Base-by-base conservation (phyloP, 2,329 filamentous ascomycete genomes). In the Penicillium sp. region DNA sequence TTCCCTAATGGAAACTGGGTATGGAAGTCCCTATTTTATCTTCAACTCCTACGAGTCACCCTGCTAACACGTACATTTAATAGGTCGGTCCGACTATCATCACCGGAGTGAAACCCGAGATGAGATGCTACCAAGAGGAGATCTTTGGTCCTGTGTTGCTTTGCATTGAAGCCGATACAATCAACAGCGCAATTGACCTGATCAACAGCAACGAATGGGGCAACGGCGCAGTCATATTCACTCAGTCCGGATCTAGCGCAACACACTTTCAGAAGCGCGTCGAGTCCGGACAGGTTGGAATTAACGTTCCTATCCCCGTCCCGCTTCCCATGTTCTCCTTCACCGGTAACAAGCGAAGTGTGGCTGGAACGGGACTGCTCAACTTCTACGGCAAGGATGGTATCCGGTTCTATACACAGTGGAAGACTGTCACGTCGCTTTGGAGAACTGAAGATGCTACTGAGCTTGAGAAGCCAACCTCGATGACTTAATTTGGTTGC, bases 341-440 rank as follows among this genome's bases (percentile, higher is more conserved):
- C 69, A 85, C 83, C 0, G 83, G 83, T 5, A 86, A 85, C 78
- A 92, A 97, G 85, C 90, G 88, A 81, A 90, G 86, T 64, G 81
- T 97, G 50, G 93, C 92, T 0, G 92, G 92, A 43, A 91, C 91
- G 43, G 92, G 93, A 50, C 12, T 50, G 88, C 89, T 59, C 17
- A 59, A 55, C 16, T 59, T 59, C 37, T 59, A 59, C 11, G 48
- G 48, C 5, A 50, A 50, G 22, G 48, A 50, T 3, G 48, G 48
- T 17, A 12, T 50, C 8, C 48, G 48, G 4, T 50, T 50, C 38
- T 50, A 50, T 35, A 50, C 48, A 8, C 48, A 50, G 38, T 50
- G 48, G 42, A 50, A 50, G 28, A 44, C 48, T 35, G 48, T 50
- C 6, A 50, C 48, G 3, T 50, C 48, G 19, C 48, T 50, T 5